Evolutionary conservation across 768 basidiomycete species (phyloP).

Genomic region (Amanita muscaria): DNA sequence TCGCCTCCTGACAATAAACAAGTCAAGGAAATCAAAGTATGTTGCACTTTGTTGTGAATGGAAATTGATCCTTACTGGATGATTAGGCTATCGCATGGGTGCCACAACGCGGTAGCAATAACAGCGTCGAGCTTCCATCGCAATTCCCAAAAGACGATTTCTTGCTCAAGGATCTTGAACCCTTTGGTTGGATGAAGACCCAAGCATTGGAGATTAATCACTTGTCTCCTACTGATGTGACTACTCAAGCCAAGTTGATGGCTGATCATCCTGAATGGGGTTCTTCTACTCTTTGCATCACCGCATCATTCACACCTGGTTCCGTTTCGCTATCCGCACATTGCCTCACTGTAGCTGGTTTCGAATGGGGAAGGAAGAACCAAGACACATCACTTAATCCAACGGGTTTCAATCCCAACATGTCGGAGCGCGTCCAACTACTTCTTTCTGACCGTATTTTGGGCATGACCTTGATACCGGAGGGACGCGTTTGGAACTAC

Average conservation of each 20-base stretch:
- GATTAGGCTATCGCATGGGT: slow-evolving; percentile 81
- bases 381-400: slow-evolving; percentile 78
- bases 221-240: slow-evolving; percentile 87
- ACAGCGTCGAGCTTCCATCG: slow-evolving; percentile 82
- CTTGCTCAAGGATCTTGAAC: slow-evolving; percentile 90
- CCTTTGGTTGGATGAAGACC: slow-evolving; percentile 94
- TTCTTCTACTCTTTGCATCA: slow-evolving; percentile 87
- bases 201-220: slow-evolving; percentile 90
- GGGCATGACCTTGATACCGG: slow-evolving; percentile 91
- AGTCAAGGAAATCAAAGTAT: slow-evolving; percentile 93
- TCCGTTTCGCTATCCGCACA: slow-evolving; percentile 94
- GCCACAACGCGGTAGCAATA: slow-evolving; percentile 96
- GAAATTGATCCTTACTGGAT: neutral
- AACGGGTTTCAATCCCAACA: slow-evolving; percentile 93
- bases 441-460: slow-evolving; percentile 92
- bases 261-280: slow-evolving; percentile 93
- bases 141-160: slow-evolving; percentile 93
- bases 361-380: slow-evolving; percentile 98
- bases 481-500: slow-evolving; percentile 95
- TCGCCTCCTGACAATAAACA: slow-evolving; percentile 95
- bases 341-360: slow-evolving; percentile 82
- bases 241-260: slow-evolving; percentile 95
- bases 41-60: neutral
- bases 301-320: slow-evolving; percentile 95
- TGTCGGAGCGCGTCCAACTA: slow-evolving; percentile 93